Percentiles rank a stretch among this genome's conserved stretches.
phyloP scores from a whole-genome alignment of 2,329 filamentous ascomycete genomes.

The Clarireedia sp. region DNA sequence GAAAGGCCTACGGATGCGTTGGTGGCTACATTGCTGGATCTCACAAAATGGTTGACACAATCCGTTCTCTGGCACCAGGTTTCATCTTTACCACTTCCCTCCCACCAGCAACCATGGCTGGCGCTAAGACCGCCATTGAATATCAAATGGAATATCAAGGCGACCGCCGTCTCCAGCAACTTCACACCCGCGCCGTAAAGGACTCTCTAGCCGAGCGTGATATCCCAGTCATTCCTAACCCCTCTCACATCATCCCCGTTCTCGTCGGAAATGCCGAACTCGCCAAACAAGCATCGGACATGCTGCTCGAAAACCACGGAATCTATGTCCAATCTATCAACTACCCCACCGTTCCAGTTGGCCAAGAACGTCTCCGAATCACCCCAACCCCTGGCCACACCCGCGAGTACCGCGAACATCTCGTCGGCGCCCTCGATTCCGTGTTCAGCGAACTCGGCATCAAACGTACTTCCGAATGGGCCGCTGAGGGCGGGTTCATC shows the following conservation, averaged over 20 bases:
- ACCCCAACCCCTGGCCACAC: constrained; percentile 92
- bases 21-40: constrained; percentile 96
- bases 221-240: constrained; percentile 96
- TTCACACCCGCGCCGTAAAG: constrained; percentile 94
- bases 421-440: constrained; percentile 73
- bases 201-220: constrained; percentile 67
- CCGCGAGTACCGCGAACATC: constrained; percentile 75
- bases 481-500: constrained; percentile 82
- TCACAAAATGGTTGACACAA: constrained; percentile 76
- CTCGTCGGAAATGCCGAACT: constrained; percentile 90
- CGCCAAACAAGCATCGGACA: constrained; percentile 85
- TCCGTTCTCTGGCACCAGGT: constrained; percentile 88
- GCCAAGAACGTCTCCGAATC: constrained; percentile 93
- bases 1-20: constrained; percentile 96
- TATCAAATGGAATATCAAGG: constrained; percentile 82
- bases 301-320: constrained; percentile 79
- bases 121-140: constrained; percentile 82
- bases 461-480: constrained; percentile 91
- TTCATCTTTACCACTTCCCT: constrained; percentile 99
- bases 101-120: constrained; percentile 93
- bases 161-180: constrained; percentile 85
- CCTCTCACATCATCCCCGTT: constrained; percentile 90
- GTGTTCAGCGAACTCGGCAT: constrained; percentile 86
- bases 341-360: constrained; percentile 94
- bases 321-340: constrained; percentile 99